Base-by-base conservation (phyloP, 352 stramenopile species). In the Phytophthora ramorum region DNA sequence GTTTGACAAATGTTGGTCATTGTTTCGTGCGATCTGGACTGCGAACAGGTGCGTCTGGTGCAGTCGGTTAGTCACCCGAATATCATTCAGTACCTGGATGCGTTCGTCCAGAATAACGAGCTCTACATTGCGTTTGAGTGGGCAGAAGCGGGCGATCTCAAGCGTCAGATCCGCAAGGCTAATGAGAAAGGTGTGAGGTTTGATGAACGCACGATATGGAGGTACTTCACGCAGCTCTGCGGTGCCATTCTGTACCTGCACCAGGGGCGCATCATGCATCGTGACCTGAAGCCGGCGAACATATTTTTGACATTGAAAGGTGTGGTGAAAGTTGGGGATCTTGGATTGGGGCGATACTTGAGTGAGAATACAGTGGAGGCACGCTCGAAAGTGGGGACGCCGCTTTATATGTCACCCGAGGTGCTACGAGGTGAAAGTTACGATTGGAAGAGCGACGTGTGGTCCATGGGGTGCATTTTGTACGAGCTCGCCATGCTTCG, bases 381-480 rank as follows among this genome's bases (percentile, higher is more conserved):
- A 13, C 88, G 94, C 44, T 96, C 88, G 10, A 97, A 98, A 59
- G 94, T 98, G 14, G 95, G 95, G 2, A 98, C 94, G 20, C 95
- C 95, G 37, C 75, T 98, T 19, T 98, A 98, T 67, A 98, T 98
- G 91, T 97, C 92, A 8, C 95, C 96, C 0, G 96, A 98, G 55
- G 92, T 99, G 34, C 80, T 98, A 17, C 84, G 90, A 2, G 95
- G 96, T 14, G 86, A 97, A 51, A 89, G 91, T 20, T 98, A 99
- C 69, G 92, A 98, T 63, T 98, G 89, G 89, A 98, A 98, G 68
- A 97, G 86, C 56, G 96, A 99, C 68, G 89, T 99, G 3, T 99
- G 96, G 96, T 95, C 79, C 30, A 81, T 99, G 35, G 96, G 96
- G 3, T 99, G 96, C 63, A 92, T 98, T 48, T 79, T 99, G 26